phyloP scores from a whole-genome alignment of 1,284 basidiomycete species.

The Ceratobasidium sp. region DNA sequence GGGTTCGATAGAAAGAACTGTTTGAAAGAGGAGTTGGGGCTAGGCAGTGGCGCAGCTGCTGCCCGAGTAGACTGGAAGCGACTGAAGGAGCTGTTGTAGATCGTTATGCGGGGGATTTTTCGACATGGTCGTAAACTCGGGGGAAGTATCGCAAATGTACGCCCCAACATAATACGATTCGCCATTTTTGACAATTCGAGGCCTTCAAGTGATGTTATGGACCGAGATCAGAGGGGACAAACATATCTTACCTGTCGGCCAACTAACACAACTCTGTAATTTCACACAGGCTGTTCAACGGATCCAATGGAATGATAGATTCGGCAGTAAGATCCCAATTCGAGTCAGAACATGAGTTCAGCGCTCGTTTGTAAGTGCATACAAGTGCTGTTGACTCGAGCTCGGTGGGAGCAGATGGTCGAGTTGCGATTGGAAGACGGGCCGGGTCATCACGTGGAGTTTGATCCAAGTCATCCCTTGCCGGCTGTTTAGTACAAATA shows the following conservation, averaged over 20 bases:
- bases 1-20: constrained; percentile 39
- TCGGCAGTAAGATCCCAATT: no score
- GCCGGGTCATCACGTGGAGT: no score
- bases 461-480: no score
- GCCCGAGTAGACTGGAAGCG: constrained; percentile 30
- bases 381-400: no score
- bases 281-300: no score
- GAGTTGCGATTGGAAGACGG: no score
- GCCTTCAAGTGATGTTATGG: constrained; percentile 6
- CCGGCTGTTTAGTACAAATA: no score
- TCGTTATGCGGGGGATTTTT: neutral
- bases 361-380: no score
- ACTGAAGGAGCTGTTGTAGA: neutral
- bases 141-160: neutral
- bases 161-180: neutral
- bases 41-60: neutral
- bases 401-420: no score
- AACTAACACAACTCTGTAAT: no score
- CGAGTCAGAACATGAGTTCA: no score
- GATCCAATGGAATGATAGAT: no score
- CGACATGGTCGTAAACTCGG: neutral
- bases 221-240: neutral
- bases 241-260: constrained; percentile 4
- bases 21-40: constrained; percentile 18
- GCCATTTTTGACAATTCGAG: neutral